phyloP scores from a whole-genome alignment of 2,329 filamentous ascomycete species.

The Ascochyta viciae-villosae region DNA sequence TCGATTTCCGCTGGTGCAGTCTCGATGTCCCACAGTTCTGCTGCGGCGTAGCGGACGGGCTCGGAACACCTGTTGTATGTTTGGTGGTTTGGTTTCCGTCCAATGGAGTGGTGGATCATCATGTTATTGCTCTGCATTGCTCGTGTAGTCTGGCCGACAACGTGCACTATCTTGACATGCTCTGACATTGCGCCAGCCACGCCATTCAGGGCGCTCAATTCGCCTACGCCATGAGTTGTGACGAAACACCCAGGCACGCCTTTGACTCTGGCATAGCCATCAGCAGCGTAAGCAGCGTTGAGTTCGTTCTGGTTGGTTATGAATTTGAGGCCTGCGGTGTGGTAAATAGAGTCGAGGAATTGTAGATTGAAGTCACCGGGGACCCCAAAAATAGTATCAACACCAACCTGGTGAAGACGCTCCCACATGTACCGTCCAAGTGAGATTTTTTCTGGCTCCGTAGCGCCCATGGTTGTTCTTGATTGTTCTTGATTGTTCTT shows the following conservation, averaged over 20 bases:
- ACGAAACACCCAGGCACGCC: conserved; percentile 58
- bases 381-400: conserved; percentile 52
- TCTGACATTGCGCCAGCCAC: conserved; percentile 55
- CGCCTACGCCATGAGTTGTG: conserved; percentile 68
- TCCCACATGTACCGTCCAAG: conserved; percentile 54
- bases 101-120: conserved; percentile 58
- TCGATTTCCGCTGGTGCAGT: conserved; percentile 54
- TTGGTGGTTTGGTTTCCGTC: conserved; percentile 51
- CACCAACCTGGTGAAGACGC: conserved; percentile 51
- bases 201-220: conserved; percentile 55
- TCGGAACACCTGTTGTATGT: conserved; percentile 51
- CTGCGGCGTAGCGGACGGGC: conserved; percentile 48
- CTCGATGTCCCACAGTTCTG: conserved; percentile 50
- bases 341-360: conserved; percentile 53
- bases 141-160: conserved; percentile 54
- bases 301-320: conserved; percentile 66
- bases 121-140: conserved; percentile 51
- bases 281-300: conserved; percentile 64
- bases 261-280: conserved; percentile 65
- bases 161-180: conserved; percentile 54
- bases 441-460: conserved; percentile 41
- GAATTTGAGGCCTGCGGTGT: conserved; percentile 50
- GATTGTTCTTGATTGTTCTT: too few species aligned
- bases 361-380: conserved; percentile 57
- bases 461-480: conserved; percentile 12